Base-by-base conservation (phyloP, 495 filamentous ascomycete genomes). In the Aspergillus biplanus region DNA sequence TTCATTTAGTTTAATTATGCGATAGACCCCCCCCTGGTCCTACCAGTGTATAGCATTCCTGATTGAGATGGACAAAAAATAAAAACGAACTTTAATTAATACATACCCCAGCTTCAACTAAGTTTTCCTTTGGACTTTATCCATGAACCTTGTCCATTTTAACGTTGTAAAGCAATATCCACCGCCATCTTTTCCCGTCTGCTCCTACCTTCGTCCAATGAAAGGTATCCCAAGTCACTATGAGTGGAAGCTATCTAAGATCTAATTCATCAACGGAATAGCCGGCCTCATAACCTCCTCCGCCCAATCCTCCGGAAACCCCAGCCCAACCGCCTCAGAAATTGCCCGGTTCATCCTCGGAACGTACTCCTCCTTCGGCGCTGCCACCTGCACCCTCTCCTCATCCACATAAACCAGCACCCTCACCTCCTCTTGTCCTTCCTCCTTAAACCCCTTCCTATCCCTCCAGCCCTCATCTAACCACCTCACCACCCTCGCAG, bases 311-410 rank as follows among this genome's bases (percentile, higher is more conserved):
- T 65, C 56, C 31, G 87, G 83, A 64, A 92, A 74, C 12, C 87
- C 88, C 64, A 82, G 68, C 31, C 62, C 67, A 57, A 84, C 62
- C 6, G 85, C 87, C 77, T 92, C 89, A 57, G 69, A 63, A 66
- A 91, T 82, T 6, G 86, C 89, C 59, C 74, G 77, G 69, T 92
- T 91, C 82, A 92, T 91, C 52, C 89, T 71, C 21, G 77, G 70
- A 39, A 91, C 76, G 71, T 91, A 92, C 75, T 91, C 89, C 16
- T 75, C 69, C 68, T 80, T 82, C 1, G 87, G 85, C 34, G 61
- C 52, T 11, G 70, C 76, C 37, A 62, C 5, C 60, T 63, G 48
- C 1, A 73, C 71, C 34, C 75, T 62, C 52, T 78, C 63, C 57
- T 78, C 71, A 68, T 87, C 82, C 3, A 89, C 70, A 68, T 90